Percentiles rank a stretch among this genome's conserved stretches.
These are phyloP conservation scores for Penicillium cinerascens DNA, from an alignment of 495 filamentous ascomycete genomes.

Conservation along the genomic window DNA sequence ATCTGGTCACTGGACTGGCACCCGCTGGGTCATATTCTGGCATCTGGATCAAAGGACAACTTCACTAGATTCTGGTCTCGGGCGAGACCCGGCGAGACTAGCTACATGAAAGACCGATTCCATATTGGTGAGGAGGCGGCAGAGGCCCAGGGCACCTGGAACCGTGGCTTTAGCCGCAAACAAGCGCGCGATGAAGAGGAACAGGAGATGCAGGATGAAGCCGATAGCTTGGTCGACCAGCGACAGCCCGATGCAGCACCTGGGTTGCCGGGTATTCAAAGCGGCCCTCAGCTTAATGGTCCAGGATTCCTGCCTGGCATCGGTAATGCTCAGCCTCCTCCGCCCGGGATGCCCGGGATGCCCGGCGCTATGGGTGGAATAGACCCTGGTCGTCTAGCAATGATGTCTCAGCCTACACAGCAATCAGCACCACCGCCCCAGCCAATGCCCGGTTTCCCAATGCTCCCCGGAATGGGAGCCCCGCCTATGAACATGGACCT, in stretches of 20 bases:
- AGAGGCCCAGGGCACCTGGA: constrained; percentile 89
- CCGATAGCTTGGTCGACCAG: constrained; percentile 90
- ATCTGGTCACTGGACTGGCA: constrained; percentile 99
- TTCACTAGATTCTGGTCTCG: constrained; percentile 96
- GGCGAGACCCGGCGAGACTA: constrained; percentile 77
- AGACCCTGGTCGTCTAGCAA: constrained; percentile 47
- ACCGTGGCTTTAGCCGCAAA: constrained; percentile 69
- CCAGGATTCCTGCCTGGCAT: constrained; percentile 45
- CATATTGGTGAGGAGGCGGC: constrained; percentile 93
- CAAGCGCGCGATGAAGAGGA: constrained; percentile 90
- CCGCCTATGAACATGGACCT: constrained; percentile 62
- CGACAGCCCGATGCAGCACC: constrained; percentile 55
- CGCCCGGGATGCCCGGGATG: constrained; percentile 49
- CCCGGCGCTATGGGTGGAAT: constrained; percentile 50
- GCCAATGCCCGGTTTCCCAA: constrained; percentile 38
- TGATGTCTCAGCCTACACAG: constrained; percentile 42
- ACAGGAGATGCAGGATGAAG: constrained; percentile 87
- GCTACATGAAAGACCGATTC: constrained; percentile 81
- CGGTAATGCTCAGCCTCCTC: constrained; percentile 47
- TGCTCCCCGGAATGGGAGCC: constrained; percentile 45
- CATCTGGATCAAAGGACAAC: constrained; percentile 97
- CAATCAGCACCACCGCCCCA: constrained; percentile 29
- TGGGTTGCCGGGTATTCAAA: constrained; percentile 51
- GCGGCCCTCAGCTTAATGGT: constrained; percentile 31
- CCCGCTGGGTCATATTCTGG: constrained; percentile 89